Percentiles rank a stretch among this genome's conserved stretches.
phyloP scores from a whole-genome alignment of 1,284 basidiomycete species.

The Coniferiporia sulphurascens region DNA sequence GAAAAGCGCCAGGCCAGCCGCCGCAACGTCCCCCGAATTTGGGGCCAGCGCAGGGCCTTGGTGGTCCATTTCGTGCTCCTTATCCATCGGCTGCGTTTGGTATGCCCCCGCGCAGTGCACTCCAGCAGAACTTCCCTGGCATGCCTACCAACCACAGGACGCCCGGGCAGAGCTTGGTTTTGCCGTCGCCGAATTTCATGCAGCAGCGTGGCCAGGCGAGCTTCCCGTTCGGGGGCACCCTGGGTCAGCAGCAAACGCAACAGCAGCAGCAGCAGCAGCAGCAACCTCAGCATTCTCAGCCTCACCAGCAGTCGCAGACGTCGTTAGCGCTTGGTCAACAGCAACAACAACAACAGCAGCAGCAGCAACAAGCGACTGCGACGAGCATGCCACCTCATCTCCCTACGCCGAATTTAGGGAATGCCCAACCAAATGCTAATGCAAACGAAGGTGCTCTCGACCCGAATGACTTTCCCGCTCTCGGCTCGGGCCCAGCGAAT shows the following conservation, averaged over 20 bases:
- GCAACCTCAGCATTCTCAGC: slow-evolving; percentile 22
- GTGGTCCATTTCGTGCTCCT: slow-evolving; percentile 58
- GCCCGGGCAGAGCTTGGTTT: slow-evolving; percentile 44
- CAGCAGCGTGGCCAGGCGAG: slow-evolving; percentile 53
- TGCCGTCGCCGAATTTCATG: slow-evolving; percentile 58
- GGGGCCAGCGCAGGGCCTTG: slow-evolving; percentile 56
- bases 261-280: slow-evolving; percentile 40
- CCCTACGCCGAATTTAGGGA: slow-evolving; percentile 39
- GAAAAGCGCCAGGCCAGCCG: slow-evolving; percentile 55
- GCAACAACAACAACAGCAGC: slow-evolving; percentile 32
- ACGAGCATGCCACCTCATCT: slow-evolving; percentile 31
- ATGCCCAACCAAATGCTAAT: slow-evolving; percentile 55
- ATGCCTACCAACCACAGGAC: slow-evolving; percentile 56
- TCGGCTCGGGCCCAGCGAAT: slow-evolving; percentile 52
- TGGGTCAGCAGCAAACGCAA: slow-evolving; percentile 45
- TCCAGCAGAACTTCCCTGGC: slow-evolving; percentile 44
- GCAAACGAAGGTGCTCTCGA: slow-evolving; percentile 73
- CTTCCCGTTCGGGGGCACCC: slow-evolving; percentile 52
- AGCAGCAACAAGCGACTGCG: slow-evolving; percentile 33
- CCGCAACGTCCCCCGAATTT: slow-evolving; percentile 73
- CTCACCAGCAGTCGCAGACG: slow-evolving; percentile 18
- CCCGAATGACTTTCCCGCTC: slow-evolving; percentile 80
- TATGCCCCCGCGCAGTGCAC: slow-evolving; percentile 57
- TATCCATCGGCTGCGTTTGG: slow-evolving; percentile 50
- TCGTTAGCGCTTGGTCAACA: slow-evolving; percentile 25